Evolutionary conservation across 495 filamentous ascomycete genomes (phyloP).

Genomic region (Penicillium paradoxum): DNA sequence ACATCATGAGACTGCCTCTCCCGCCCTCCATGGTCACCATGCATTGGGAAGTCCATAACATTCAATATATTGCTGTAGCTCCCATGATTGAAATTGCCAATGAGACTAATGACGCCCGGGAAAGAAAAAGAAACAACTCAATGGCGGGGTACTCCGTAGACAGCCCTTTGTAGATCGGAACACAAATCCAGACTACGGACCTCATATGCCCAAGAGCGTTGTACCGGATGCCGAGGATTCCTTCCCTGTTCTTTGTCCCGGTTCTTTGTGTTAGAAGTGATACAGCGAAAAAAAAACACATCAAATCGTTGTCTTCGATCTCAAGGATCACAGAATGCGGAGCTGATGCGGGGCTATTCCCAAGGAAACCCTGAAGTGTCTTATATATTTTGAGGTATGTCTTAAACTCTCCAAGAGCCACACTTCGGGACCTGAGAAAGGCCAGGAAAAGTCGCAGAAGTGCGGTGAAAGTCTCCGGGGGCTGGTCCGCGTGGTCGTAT

Average conservation of each 20-base stretch:
- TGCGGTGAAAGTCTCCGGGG: background rate
- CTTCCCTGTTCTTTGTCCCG: too few relatives aligned
- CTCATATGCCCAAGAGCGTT: too few relatives aligned
- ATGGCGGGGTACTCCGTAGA: constrained; percentile 1
- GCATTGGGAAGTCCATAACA: background rate
- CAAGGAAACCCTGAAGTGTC: background rate
- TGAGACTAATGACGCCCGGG: background rate
- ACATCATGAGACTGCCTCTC: too few relatives aligned
- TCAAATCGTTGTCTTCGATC: too few relatives aligned
- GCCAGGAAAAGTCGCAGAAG: too few relatives aligned
- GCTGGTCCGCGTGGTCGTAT: background rate
- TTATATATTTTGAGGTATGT: constrained; percentile 3
- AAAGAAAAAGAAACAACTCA: background rate
- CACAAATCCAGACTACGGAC: too few relatives aligned
- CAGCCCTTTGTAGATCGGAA: too few relatives aligned
- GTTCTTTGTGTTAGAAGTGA: too few relatives aligned
- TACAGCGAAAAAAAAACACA: too few relatives aligned
- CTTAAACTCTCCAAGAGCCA: constrained; percentile 3
- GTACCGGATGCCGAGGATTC: too few relatives aligned
- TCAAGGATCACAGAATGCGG: background rate
- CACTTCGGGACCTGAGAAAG: background rate
- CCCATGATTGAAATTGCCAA: constrained; percentile 2
- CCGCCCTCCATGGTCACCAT: background rate
- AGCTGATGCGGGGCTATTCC: background rate
- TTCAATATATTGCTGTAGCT: background rate